These are phyloP conservation scores for Haplosporangium sp. DNA, from an alignment of 371 early-diverging fungal species.

Conservation along the genomic window DNA sequence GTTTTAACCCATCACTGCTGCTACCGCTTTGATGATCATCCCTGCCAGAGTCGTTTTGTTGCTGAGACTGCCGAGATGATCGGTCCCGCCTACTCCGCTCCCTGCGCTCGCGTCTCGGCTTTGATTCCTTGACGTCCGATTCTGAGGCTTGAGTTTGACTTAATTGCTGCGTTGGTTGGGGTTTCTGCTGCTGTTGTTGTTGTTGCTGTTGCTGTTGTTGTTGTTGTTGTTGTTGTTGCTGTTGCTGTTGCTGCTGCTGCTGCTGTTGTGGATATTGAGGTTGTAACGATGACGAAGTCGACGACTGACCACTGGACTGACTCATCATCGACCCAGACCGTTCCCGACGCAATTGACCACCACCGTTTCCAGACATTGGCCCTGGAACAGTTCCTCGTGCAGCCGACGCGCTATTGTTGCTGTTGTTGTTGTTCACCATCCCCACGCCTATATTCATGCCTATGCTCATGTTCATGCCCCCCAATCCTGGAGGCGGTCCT, in stretches of 20 bases:
- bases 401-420: background rate
- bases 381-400: background rate
- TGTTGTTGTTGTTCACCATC: background rate
- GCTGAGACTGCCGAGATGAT: conserved; percentile 19
- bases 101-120: conserved; percentile 28
- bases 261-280: conserved; percentile 11
- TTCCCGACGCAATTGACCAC: conserved; percentile 11
- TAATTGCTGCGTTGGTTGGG: too few species aligned
- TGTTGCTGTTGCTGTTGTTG: conserved; percentile 6
- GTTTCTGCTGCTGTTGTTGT: conserved; percentile 6
- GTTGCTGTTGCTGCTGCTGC: conserved; percentile 17
- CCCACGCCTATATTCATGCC: conserved; percentile 6
- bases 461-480: conserved; percentile 11
- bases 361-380: conserved; percentile 3
- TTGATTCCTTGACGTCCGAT: conserved; percentile 20
- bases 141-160: conserved; percentile 1
- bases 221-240: conserved; percentile 10
- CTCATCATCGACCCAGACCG: conserved; percentile 12
- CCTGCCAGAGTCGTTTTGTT: conserved; percentile 11
- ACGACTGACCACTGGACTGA: conserved; percentile 8
- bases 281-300: background rate
- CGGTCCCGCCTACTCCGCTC: conserved; percentile 29
- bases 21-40: conserved; percentile 18
- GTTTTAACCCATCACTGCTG: background rate
- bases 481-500: conserved; percentile 20